A percentile compares a stretch with the other conserved stretches of the same genome.
These are phyloP conservation scores for Globisporangium heterothallicum DNA, from an alignment of 352 stramenopile genomes.

Conservation along the genomic window DNA sequence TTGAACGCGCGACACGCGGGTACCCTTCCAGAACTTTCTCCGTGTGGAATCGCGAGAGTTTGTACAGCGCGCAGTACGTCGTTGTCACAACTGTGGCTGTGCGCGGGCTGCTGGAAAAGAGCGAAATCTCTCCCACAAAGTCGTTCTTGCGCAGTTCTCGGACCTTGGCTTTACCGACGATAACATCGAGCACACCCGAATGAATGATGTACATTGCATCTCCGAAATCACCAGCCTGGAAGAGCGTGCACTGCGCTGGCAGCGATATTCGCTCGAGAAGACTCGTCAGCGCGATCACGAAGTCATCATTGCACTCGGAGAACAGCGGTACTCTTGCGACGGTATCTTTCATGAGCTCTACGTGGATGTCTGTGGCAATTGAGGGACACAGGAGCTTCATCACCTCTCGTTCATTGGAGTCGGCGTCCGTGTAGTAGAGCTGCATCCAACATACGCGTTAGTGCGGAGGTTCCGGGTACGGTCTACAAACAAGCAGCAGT, in stretches of 20 bases:
- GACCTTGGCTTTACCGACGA: slow-evolving; percentile 50
- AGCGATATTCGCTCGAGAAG: slow-evolving; percentile 58
- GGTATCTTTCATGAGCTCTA: slow-evolving; percentile 50
- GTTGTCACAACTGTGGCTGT: slow-evolving; percentile 51
- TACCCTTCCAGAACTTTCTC: slow-evolving; percentile 53
- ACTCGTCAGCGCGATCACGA: slow-evolving; percentile 58
- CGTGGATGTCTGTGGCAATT: slow-evolving; percentile 71
- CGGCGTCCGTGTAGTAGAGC: slow-evolving; percentile 60
- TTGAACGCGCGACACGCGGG: slow-evolving; percentile 28
- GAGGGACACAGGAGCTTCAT: slow-evolving; percentile 66
- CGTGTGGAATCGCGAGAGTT: slow-evolving; percentile 55
- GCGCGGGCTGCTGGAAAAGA: slow-evolving; percentile 52
- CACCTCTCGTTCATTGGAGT: slow-evolving; percentile 67
- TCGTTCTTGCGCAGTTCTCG: slow-evolving; percentile 64
- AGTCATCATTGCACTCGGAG: slow-evolving; percentile 42
- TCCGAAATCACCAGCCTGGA: slow-evolving; percentile 44
- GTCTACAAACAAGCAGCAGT: slow-evolving; percentile 1
- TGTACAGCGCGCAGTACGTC: slow-evolving; percentile 70
- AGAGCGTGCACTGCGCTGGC: slow-evolving; percentile 50
- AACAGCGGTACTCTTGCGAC: slow-evolving; percentile 57
- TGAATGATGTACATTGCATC: slow-evolving; percentile 80
- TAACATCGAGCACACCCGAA: slow-evolving; percentile 55
- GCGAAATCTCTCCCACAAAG: slow-evolving; percentile 69
- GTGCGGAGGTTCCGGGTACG: neutral
- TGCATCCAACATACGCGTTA: slow-evolving; percentile 12